Conservation (phyloP, 371 early-diverging fungal species). For the Dichotomocladium elegans region DNA sequence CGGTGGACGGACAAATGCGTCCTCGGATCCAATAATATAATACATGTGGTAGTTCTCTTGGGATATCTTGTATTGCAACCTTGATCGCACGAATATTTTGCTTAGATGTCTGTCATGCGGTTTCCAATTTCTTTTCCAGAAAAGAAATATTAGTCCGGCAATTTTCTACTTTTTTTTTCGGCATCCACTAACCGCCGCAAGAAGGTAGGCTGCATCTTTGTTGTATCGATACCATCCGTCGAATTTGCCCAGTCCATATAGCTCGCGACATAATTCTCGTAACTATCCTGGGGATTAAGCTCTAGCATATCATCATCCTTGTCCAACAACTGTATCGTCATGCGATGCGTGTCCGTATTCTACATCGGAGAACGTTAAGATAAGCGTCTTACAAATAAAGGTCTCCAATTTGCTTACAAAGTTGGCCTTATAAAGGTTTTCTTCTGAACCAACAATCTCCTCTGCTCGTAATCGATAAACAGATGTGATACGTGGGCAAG, state of each 20-base stretch:
- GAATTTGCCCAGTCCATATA: conserved; percentile 77
- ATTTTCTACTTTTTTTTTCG: conserved; percentile 33
- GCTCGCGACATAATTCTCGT: conserved; percentile 91
- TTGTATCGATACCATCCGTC: conserved; percentile 65
- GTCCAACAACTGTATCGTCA: conserved; percentile 83
- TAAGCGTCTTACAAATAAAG: too few relatives aligned
- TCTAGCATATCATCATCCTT: conserved; percentile 83
- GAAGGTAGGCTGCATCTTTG: conserved; percentile 59
- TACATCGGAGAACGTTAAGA: too few relatives aligned
- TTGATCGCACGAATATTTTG: conserved; percentile 59
- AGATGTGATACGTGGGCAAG: conserved; percentile 21
- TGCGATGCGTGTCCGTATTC: conserved; percentile 55
- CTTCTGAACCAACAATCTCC: conserved; percentile 71
- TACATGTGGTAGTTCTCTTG: conserved; percentile 55
- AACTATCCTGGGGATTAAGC: conserved; percentile 82
- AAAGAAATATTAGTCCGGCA: background rate
- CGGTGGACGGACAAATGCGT: conserved; percentile 53
- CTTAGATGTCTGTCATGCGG: conserved; percentile 71
- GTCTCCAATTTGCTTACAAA: conserved; percentile 54
- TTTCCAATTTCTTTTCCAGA: conserved; percentile 57
- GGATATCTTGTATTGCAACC: conserved; percentile 91
- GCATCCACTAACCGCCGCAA: conserved; percentile 49
- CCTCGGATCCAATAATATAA: conserved; percentile 50
- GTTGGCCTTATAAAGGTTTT: conserved; percentile 82
- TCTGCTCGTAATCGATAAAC: conserved; percentile 85